These are phyloP conservation scores for Bacidia gigantensis DNA, from an alignment of 495 filamentous ascomycete species.

Conservation along the genomic window DNA sequence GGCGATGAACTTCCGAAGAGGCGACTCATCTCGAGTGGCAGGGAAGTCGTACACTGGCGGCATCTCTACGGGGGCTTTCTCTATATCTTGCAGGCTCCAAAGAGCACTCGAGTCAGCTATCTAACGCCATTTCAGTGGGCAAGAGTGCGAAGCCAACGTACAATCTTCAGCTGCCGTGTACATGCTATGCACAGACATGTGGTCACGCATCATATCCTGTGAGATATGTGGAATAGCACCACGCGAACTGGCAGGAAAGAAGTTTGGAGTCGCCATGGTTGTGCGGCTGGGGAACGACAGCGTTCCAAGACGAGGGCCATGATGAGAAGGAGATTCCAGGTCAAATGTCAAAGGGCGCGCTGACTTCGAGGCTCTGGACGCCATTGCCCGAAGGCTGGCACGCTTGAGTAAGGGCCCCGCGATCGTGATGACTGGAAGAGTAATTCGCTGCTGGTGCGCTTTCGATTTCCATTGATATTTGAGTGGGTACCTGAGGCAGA, in stretches of 20 bases:
- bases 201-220: slow-evolving; percentile 61
- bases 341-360: background rate
- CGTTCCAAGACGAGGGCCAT: slow-evolving; percentile 45
- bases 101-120: slow-evolving; percentile 22
- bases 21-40: slow-evolving; percentile 29
- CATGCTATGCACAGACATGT: slow-evolving; percentile 49
- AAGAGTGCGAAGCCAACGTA: slow-evolving; percentile 32
- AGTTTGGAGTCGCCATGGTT: slow-evolving; percentile 65
- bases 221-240: slow-evolving; percentile 77
- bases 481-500: too few relatives aligned
- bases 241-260: slow-evolving; percentile 63
- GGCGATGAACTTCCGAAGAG: slow-evolving; percentile 61
- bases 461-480: too few relatives aligned
- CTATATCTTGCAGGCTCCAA: slow-evolving; percentile 53
- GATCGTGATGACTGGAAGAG: too few relatives aligned
- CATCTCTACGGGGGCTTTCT: slow-evolving; percentile 41
- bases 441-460: too few relatives aligned
- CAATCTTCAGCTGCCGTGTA: slow-evolving; percentile 90
- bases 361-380: background rate
- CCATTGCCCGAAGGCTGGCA: slow-evolving; percentile 13
- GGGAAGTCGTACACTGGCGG: slow-evolving; percentile 39
- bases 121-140: background rate
- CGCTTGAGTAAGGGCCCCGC: background rate
- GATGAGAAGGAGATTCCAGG: slow-evolving; percentile 6
- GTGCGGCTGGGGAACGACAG: slow-evolving; percentile 45